Base-by-base conservation (phyloP, 2,329 filamentous ascomycete species). In the Coleophoma eucalyptorum region DNA sequence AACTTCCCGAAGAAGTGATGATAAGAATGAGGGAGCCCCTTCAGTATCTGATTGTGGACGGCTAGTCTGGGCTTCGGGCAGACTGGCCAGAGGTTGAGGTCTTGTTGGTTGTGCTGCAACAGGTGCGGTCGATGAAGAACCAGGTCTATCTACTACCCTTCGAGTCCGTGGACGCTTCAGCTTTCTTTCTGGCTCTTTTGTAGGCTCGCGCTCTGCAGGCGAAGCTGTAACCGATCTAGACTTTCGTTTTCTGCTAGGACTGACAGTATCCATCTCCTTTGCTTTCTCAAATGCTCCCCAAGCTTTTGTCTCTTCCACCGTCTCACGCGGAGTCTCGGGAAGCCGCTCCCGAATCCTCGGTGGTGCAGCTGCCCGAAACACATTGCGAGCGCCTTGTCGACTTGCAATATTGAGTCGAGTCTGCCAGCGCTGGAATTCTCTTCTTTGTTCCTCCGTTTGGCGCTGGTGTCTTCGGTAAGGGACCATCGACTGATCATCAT, bases 221-320 rank as follows among this genome's bases (percentile, higher is more conserved):
- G 90, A 92, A 11, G 80, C 79, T 12, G 86, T 88, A 2, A 79
- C 74, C 3, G 90, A 95, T 37, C 78, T 75, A 7, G 77, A 73
- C 64, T 90, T 94, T 48, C 91, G 83, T 71, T 96, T 91, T 52
- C 89, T 83, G 54, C 72, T 77, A 40, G 79, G 69, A 47, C 62
- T 68, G 26, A 71, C 67, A 43, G 71, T 76, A 56, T 87, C 79
- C 16, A 81, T 78, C 54, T 92, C 86, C 56, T 90, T 81, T 41
- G 89, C 91, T 66, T 86, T 89, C 59, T 97, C 92, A 55, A 97
- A 86, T 18, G 89, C 90, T 55, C 91, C 90, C 94, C 93, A 97
- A 4, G 93, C 90, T 51, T 84, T 79, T 49, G 87, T 78, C 67
- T 96, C 91, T 59, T 96, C 91, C 40, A 7, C 51, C 15, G 87